Evolutionary conservation across 805 yeast species (phyloP).

Genomic region (Starmerella powellii): DNA sequence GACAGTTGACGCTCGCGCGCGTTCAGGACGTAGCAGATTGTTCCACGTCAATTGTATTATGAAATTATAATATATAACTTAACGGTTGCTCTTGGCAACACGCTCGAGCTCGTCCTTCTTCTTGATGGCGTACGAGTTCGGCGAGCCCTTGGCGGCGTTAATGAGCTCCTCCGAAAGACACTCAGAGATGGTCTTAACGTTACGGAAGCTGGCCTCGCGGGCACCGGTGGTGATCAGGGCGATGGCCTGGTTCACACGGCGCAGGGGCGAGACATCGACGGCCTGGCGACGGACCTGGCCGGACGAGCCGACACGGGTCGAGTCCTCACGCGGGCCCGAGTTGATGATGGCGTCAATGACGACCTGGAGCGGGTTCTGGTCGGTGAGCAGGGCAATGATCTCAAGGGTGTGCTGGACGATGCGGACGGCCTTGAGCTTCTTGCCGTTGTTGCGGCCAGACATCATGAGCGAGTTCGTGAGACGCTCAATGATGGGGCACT

Average conservation of each 20-base stretch:
- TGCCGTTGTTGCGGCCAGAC: constrained; percentile 99
- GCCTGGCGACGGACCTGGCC: constrained; percentile 99
- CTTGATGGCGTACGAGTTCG: constrained; percentile 99
- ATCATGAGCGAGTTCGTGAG: constrained; percentile 99
- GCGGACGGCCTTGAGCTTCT: constrained; percentile 99
- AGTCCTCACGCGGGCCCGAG: constrained; percentile 99
- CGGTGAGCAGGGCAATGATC: constrained; percentile 93
- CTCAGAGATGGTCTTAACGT: constrained; percentile 99
- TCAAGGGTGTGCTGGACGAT: constrained; percentile 98
- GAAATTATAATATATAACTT: constrained; percentile 31
- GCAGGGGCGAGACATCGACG: constrained; percentile 99
- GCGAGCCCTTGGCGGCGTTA: constrained; percentile 99
- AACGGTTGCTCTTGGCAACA: constrained; percentile 99
- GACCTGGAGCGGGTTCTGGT: constrained; percentile 98
- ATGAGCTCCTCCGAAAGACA: constrained; percentile 99
- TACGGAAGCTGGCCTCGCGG: constrained; percentile 99
- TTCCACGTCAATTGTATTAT: not conserved
- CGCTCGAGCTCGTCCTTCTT: constrained; percentile 99
- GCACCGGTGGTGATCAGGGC: constrained; percentile 96
- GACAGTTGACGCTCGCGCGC: too few species aligned
- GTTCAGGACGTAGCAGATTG: too few species aligned
- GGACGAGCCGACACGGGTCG: constrained; percentile 99
- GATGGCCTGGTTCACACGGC: constrained; percentile 99
- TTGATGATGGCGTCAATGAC: constrained; percentile 97
- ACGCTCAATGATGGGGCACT: constrained; percentile 98